Percentiles rank a stretch among this genome's conserved stretches.
Conservation (phyloP, 2,329 filamentous ascomycete species). For the Colletotrichum sp. region DNA sequence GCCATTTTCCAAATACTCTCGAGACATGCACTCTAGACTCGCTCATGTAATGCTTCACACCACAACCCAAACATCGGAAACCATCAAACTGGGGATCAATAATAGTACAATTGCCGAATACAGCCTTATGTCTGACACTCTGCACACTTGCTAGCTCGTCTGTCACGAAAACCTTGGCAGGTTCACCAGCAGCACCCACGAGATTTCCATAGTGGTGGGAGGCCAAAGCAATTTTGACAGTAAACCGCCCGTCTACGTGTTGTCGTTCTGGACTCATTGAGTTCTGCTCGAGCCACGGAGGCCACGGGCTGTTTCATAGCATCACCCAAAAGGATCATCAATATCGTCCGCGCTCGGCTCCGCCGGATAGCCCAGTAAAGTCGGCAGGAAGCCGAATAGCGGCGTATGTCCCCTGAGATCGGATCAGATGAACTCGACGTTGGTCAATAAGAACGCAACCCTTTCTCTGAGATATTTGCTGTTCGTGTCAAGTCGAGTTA, state of each 20-base stretch:
- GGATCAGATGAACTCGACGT: not conserved
- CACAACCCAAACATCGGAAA: fast-evolving
- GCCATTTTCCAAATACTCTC: not conserved
- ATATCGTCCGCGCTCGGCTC: not conserved
- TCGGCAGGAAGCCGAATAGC: not conserved
- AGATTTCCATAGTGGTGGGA: not conserved
- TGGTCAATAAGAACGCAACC: not conserved
- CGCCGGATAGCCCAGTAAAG: not conserved
- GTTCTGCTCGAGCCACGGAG: not conserved
- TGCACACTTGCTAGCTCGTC: not conserved
- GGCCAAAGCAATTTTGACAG: not conserved
- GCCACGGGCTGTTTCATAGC: not conserved
- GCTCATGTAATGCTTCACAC: not conserved
- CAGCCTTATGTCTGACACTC: not conserved
- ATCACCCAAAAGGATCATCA: not conserved
- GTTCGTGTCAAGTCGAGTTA: not conserved
- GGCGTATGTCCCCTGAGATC: not conserved
- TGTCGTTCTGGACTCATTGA: not conserved
- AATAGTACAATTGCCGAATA: not conserved
- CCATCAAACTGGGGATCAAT: not conserved
- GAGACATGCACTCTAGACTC: not conserved
- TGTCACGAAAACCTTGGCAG: not conserved
- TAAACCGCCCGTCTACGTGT: not conserved
- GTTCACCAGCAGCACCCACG: not conserved
- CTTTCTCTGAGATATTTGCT: not conserved